Base-by-base conservation (phyloP, 257 asterid species). In the Solanum stenotomum region DNA sequence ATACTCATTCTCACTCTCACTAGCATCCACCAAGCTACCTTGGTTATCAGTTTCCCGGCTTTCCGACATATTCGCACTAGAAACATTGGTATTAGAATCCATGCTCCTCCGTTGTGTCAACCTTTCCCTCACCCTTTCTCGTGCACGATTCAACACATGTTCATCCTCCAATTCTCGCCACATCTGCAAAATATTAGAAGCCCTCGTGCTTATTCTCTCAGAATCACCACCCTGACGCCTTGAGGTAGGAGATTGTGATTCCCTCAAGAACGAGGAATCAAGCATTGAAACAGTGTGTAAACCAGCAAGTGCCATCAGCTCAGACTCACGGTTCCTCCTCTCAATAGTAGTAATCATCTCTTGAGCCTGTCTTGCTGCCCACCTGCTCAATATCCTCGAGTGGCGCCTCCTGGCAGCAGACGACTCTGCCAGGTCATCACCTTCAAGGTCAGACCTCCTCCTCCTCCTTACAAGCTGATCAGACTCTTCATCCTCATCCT, bases 91-190 rank as follows among this genome's bases (percentile, higher is more conserved):
- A 87, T 91, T 91, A 88, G 98, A 92, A 88, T 91, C 94, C 34
- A 88, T 91, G 89, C 89, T 94, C 89, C 95, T 92, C 90, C 91
- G 96, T 37, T 91, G 98, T 90, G 97, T 92, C 93, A 95, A 68
- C 90, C 98, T 93, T 88, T 91, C 98, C 85, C 96, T 91, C 84
- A 90, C 96, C 88, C 98, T 94, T 88, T 91, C 98, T 65, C 95
- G 93, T 71, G 96, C 96, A 88, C 93, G 96, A 87, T 85, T 91
- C 59, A 92, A 88, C 46, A 91, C 90, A 22, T 94, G 98, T 52
- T 96, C 99, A 82, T 95, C 98, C 92, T 96, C 99, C 93, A 95
- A 90, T 90, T 94, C 98, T 79, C 98, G 90, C 99, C 99, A 96
- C 99, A 94, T 96, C 92, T 92, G 98, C 93, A 96, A 88, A 71